Evolutionary conservation across 352 stramenopile species (phyloP), one percentile per base, ranked within the genome.

Genomic region (Pythium dissotocum): DNA sequence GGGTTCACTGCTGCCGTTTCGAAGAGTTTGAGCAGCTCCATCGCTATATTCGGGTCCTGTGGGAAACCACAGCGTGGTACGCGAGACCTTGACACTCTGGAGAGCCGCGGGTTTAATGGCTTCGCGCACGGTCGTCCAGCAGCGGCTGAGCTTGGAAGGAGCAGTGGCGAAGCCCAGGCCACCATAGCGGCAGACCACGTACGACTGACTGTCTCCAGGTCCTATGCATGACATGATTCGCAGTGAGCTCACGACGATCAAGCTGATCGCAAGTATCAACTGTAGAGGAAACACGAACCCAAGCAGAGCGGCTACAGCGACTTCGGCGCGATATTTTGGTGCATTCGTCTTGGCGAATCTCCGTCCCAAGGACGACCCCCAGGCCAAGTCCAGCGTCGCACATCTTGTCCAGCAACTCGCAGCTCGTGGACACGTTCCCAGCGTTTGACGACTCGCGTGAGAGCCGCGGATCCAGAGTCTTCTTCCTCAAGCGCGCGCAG

Each of bases 321-420:
- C 70, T 92, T 94, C 63, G 87, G 85, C 58, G 80, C 80, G 5
- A n/a, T n/a, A n/a, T n/a, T n/a, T n/a, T n/a, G n/a, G n/a, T n/a
- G n/a, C n/a, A n/a, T 94, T 94, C 60, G 79, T 94, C 21, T 18
- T 91, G n/a, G 75, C 75, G 6, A 88, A 89, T 56, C 64, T 90
- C 10, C 63, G 58, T 53, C 13, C 49, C 28, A 57, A 70, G 4
- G 62, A 62, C 6, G 62, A 73, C 38, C 64, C 42, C 6, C 53
- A 67, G 6, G 42, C 42, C 14, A 62, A 60, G 14, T 67, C 83
- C 24, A 89, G 79, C 42, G 85, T 83, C 13, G 72, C 58, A 12
- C 60, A 88, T 42, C 67, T 95, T 18, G 79, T 91, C 2, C 72
- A 88, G n/a, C n/a, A n/a, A n/a, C n/a, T n/a, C n/a, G 49, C 65